phyloP scores from a whole-genome alignment of 805 yeast genomes.

The Candida pseudoglaebosa region DNA sequence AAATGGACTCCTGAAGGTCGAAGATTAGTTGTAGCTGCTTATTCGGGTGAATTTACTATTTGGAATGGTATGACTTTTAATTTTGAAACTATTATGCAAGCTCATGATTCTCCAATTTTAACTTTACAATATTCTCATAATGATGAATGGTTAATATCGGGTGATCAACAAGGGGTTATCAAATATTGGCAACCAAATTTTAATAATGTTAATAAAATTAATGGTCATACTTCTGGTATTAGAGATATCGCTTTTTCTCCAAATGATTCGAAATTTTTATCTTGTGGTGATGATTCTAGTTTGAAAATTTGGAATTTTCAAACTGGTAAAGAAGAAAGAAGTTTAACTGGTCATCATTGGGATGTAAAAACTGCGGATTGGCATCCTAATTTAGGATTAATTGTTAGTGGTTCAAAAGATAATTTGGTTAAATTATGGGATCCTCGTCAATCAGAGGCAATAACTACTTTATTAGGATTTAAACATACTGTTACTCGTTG shows the following conservation, averaged over 20 bases:
- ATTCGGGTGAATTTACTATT: constrained; percentile 91
- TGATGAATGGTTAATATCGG: constrained; percentile 92
- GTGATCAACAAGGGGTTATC: constrained; percentile 86
- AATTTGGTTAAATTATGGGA: constrained; percentile 94
- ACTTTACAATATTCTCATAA: constrained; percentile 78
- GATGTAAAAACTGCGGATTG: constrained; percentile 96
- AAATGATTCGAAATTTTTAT: constrained; percentile 85
- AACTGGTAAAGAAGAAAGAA: constrained; percentile 77
- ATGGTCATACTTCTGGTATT: constrained; percentile 75
- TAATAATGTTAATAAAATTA: constrained; percentile 82
- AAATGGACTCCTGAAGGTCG: constrained; percentile 97
- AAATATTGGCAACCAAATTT: constrained; percentile 98
- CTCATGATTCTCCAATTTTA: constrained; percentile 88
- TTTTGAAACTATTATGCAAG: constrained; percentile 97
- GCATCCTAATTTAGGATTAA: constrained; percentile 85
- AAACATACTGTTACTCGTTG: constrained; percentile 91
- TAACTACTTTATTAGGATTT: constrained; percentile 83
- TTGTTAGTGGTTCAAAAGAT: constrained; percentile 94
- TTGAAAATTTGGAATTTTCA: constrained; percentile 94
- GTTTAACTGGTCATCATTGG: constrained; percentile 94
- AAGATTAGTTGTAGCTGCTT: constrained; percentile 81
- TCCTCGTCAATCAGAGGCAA: constrained; percentile 73
- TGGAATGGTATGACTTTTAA: constrained; percentile 97
- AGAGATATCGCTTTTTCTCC: constrained; percentile 89
- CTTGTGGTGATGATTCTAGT: constrained; percentile 88